phyloP scores from a whole-genome alignment of 2,329 filamentous ascomycete genomes.

The Dothistroma pini region DNA sequence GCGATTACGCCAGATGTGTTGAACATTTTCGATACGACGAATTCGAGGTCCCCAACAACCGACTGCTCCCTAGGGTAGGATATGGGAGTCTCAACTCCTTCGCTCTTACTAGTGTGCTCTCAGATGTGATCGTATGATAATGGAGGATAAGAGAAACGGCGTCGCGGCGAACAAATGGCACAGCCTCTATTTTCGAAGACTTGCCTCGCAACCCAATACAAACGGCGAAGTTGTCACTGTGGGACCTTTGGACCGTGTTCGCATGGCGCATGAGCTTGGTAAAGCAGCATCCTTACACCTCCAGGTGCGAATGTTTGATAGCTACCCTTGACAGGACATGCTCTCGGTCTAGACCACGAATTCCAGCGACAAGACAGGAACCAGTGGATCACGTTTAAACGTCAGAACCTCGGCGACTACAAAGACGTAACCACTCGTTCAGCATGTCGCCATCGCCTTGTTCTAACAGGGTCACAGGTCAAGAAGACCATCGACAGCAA shows the following conservation, averaged over 20 bases:
- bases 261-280: slow-evolving; percentile 3
- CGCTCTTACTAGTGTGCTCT: background rate
- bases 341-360: background rate
- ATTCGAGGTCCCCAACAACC: background rate
- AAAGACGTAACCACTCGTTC: background rate
- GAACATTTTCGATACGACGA: background rate
- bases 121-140: background rate
- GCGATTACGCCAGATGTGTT: background rate
- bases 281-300: background rate
- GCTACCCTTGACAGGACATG: background rate
- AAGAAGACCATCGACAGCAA: background rate
- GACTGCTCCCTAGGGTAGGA: background rate
- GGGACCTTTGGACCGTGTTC: background rate
- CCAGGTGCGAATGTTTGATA: background rate
- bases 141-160: background rate
- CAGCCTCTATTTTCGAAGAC: background rate
- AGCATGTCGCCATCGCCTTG: no score
- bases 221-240: background rate
- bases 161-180: background rate
- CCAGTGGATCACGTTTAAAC: slow-evolving; percentile 3
- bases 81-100: background rate
- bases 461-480: background rate
- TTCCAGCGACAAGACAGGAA: background rate
- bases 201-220: background rate
- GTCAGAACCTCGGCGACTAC: slow-evolving; percentile 1